phyloP scores from a whole-genome alignment of 2,329 filamentous ascomycete species.

The Fusarium nelsonii region DNA sequence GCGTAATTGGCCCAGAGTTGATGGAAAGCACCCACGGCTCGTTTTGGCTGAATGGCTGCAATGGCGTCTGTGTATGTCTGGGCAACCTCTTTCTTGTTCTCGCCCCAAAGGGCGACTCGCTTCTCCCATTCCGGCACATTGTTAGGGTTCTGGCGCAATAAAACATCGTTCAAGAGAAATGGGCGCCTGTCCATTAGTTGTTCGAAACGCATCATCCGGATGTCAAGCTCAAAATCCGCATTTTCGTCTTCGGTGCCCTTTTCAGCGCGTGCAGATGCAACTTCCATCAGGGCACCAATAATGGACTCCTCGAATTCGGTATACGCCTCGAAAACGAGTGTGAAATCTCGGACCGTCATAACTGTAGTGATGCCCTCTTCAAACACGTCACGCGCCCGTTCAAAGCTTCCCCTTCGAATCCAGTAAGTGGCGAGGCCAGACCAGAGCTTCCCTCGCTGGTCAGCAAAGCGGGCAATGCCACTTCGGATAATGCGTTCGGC shows the following conservation, averaged over 20 bases:
- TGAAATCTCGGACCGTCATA: constrained; percentile 98
- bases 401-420: constrained; percentile 93
- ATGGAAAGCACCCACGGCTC: constrained; percentile 92
- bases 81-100: constrained; percentile 91
- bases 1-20: constrained; percentile 97
- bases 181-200: constrained; percentile 97
- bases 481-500: constrained; percentile 94
- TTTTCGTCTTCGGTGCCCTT: constrained; percentile 82
- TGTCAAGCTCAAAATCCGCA: constrained; percentile 93
- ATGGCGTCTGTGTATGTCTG: constrained; percentile 97
- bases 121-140: constrained; percentile 98
- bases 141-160: constrained; percentile 94
- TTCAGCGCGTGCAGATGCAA: constrained; percentile 82
- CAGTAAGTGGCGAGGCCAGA: constrained; percentile 95
- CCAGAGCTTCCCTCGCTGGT: constrained; percentile 96
- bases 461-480: constrained; percentile 89
- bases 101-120: constrained; percentile 92
- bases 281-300: constrained; percentile 90
- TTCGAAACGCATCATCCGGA: constrained; percentile 97
- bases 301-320: constrained; percentile 97
- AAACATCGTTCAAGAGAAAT: constrained; percentile 95
- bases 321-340: constrained; percentile 95
- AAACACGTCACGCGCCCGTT: constrained; percentile 91
- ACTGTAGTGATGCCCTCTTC: constrained; percentile 97
- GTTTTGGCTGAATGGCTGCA: constrained; percentile 91